phyloP scores from a whole-genome alignment of 2,329 filamentous ascomycete species.

The Juglanconis sp. region DNA sequence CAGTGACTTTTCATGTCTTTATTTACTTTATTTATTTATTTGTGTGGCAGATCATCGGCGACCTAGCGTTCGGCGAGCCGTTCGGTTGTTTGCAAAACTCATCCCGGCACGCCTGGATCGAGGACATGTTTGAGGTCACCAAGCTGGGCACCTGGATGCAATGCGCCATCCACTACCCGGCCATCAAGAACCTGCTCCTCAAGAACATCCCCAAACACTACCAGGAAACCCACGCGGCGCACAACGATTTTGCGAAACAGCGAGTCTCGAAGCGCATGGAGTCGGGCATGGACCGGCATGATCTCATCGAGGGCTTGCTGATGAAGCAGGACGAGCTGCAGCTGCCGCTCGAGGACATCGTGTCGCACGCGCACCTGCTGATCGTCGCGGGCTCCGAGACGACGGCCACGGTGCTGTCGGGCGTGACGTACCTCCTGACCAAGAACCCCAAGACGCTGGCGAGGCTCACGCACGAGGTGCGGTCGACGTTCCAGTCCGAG shows the following conservation, averaged over 20 bases:
- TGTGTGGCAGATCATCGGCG: not conserved
- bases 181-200: not conserved
- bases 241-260: not conserved
- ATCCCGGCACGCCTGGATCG: not conserved
- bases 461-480: conserved; percentile 36
- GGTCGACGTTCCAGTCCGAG: conserved; percentile 30
- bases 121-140: conserved; percentile 20
- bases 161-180: not conserved
- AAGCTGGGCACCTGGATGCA: not conserved
- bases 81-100: conserved; percentile 1
- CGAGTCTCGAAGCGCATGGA: not conserved
- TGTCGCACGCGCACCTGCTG: conserved; percentile 8
- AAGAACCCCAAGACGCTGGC: conserved; percentile 28
- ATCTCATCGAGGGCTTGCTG: not conserved
- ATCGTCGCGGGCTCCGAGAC: conserved; percentile 24
- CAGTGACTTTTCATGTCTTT: not conserved
- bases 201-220: not conserved
- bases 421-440: conserved; percentile 27
- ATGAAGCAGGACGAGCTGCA: not conserved
- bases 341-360: not conserved
- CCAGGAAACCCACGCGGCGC: no score
- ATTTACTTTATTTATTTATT: not conserved
- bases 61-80: conserved; percentile 5
- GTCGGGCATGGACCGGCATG: not conserved
- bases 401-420: conserved; percentile 21